Base-by-base conservation (phyloP, 768 basidiomycete species). In the Lactarius evosmus region DNA sequence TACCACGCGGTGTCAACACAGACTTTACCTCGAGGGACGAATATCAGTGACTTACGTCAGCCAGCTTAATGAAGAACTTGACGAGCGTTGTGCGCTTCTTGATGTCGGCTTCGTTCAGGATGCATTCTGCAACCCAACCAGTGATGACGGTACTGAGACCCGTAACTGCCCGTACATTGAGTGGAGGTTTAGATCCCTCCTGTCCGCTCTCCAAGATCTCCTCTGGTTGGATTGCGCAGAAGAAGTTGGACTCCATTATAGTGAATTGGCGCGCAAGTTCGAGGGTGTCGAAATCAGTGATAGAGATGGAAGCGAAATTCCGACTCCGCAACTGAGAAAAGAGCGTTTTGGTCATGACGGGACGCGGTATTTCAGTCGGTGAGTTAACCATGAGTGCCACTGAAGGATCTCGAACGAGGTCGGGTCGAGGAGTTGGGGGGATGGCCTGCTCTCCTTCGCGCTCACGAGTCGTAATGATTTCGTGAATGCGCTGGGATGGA, bases 251-350 rank as follows among this genome's bases (percentile, higher is more conserved):
- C 74, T 99, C 97, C 88, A 95, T 91, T 68, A 95, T 83, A 19
- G 96, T 97, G 69, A 98, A 73, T 75, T 99, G 97, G 55, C 97
- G 83, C 8, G 94, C 94, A 50, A 98, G 80, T 74, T 99, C 97
- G 67, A 95, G 76, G 34, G 90, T 78, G 71, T 98, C 95, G 70
- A 99, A 95, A 70, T 99, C 97, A n/a, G 87, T 91, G 7, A 96
- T 79, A 22, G 79, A 75, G 56, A 95, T 85, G 2, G 79, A 74
- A 9, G 76, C 70, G 62, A 85, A 91, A 67, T 85, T 83, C 73
- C 80, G 86, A 72, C 81, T 83, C 60, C 90, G 82, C 50, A 97
- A 77, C 16, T 84, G 75, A 6, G 83, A 77, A 36, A 94, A 79
- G 22, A 96, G 78, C 0, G 83, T 79, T 76, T 92, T 94, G 60